Conservation (phyloP, 179 eudicot species). For the Patellifolia procumbens region DNA sequence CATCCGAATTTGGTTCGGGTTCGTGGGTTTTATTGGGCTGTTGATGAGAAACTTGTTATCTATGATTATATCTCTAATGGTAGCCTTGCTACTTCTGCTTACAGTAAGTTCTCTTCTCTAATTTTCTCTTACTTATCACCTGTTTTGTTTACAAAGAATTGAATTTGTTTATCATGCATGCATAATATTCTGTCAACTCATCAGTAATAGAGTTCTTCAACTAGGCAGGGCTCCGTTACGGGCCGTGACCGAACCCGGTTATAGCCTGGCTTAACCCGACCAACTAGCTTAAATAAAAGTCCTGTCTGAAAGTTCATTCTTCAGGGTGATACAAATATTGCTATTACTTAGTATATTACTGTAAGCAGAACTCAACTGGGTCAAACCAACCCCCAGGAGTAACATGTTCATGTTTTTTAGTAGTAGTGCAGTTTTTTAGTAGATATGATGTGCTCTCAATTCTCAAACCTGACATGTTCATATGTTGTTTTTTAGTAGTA, state of each 20-base stretch:
- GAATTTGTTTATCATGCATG: slow-evolving; percentile 19
- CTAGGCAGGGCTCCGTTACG: background rate
- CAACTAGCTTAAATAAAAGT: too few species aligned
- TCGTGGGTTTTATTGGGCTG: slow-evolving; percentile 89
- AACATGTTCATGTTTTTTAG: background rate
- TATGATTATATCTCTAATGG: slow-evolving; percentile 78
- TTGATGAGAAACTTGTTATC: slow-evolving; percentile 79
- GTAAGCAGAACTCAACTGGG: too few species aligned
- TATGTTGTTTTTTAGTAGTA: too few species aligned
- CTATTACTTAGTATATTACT: too few species aligned
- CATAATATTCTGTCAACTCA: background rate
- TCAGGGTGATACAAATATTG: too few species aligned
- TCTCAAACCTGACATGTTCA: too few species aligned
- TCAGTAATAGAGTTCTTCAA: background rate
- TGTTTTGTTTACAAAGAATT: too few species aligned
- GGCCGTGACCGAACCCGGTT: background rate
- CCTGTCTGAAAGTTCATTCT: too few species aligned
- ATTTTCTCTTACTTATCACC: background rate
- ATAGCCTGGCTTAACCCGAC: background rate
- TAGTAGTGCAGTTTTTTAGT: background rate
- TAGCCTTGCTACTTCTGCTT: slow-evolving; percentile 66
- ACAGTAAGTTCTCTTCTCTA: slow-evolving; percentile 53
- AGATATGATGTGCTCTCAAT: background rate
- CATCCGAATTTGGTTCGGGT: slow-evolving; percentile 75
- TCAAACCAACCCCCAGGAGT: background rate